Base-by-base conservation (phyloP, 768 basidiomycete species). In the Termitomyces sp. region DNA sequence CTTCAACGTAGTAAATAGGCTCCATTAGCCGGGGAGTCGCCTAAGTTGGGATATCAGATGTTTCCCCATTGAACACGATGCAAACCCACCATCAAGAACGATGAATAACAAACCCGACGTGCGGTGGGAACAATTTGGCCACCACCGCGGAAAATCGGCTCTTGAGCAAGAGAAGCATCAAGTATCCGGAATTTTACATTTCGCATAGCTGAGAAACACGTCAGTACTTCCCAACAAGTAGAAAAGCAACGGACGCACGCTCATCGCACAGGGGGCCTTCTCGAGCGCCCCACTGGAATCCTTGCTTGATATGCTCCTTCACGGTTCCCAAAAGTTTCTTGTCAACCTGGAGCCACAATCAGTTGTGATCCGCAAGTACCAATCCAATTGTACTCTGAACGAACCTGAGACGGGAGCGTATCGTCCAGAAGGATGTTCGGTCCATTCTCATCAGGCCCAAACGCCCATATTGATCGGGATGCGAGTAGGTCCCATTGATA, bases 121-220 rank as follows among this genome's bases (percentile, higher is more conserved):
- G 95, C 94, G 13, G 97, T 98, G 47, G 97, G 97, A 61, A 99
- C 97, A 67, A 99, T 96, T 72, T 98, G 97, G 58, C 97, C 96
- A 58, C 95, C 94, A 34, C 97, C 97, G 37, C 97, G 89, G 80
- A 91, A 98, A 71, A 99, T 99, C 67, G 95, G 93, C 70, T 98
- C 97, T 68, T 87, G 88, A 6, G 97, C 95, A 27, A 99, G 77
- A 64, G 84, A 89, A 8, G 96, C 93, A 67, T 98, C 96, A 58
- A 98, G 76, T 56, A 99, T 80, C 22, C 97, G 86, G 85, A 98
- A 99, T 72, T 98, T 99, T 63, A 98, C 96, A 66, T 97, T 96
- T 59, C 97, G 88, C 85, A 99, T 97, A 6, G 97, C 96, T 99
- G 33, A 12, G 42, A 39, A 18, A 42, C 33, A 36, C 33, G n/a